A percentile compares a stretch with the other conserved stretches of the same genome.
phyloP scores from a whole-genome alignment of 805 yeast genomes.

The Kurtzmaniella fragi region DNA sequence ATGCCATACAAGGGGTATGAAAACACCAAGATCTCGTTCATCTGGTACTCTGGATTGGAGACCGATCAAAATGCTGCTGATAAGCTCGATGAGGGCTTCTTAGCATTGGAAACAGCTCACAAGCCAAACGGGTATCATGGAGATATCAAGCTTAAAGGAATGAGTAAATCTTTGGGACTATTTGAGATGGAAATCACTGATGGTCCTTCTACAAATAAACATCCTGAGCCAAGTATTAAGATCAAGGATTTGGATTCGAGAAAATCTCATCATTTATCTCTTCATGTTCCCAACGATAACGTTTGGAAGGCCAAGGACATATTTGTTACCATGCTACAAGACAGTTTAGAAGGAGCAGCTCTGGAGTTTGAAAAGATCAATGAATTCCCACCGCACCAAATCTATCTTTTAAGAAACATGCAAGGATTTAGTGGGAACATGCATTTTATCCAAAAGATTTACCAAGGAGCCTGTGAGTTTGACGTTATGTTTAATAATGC shows the following conservation, averaged over 20 bases:
- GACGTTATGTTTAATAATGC: conserved; percentile 58
- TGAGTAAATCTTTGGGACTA: conserved; percentile 59
- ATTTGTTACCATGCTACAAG: conserved; percentile 63
- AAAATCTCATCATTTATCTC: conserved; percentile 59
- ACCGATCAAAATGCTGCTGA: conserved; percentile 5
- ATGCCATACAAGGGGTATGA: conserved; percentile 49
- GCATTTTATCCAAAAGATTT: conserved; percentile 75
- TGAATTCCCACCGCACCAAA: conserved; percentile 42
- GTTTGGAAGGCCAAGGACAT: conserved; percentile 79
- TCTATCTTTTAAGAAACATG: conserved; percentile 53
- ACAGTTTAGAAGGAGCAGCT: conserved; percentile 50
- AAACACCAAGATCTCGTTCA: conserved; percentile 53
- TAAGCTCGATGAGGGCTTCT: conserved; percentile 14
- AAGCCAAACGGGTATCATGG: conserved; percentile 29
- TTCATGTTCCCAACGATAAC: conserved; percentile 65
- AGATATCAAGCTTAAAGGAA: conserved; percentile 36
- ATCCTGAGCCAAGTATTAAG: conserved; percentile 29
- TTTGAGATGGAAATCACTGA: conserved; percentile 60
- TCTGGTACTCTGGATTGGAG: conserved; percentile 78
- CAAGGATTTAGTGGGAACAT: conserved; percentile 65
- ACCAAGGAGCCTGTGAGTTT: conserved; percentile 70
- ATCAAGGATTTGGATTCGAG: conserved; percentile 49
- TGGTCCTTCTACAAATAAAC: conserved; percentile 43
- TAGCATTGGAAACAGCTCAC: conserved; percentile 12
- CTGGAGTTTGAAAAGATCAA: conserved; percentile 17